A percentile compares a stretch with the other conserved stretches of the same genome.
Evolutionary conservation across 352 stramenopile genomes (phyloP).

Genomic region (Globisporangium rhizosaccharum): DNA sequence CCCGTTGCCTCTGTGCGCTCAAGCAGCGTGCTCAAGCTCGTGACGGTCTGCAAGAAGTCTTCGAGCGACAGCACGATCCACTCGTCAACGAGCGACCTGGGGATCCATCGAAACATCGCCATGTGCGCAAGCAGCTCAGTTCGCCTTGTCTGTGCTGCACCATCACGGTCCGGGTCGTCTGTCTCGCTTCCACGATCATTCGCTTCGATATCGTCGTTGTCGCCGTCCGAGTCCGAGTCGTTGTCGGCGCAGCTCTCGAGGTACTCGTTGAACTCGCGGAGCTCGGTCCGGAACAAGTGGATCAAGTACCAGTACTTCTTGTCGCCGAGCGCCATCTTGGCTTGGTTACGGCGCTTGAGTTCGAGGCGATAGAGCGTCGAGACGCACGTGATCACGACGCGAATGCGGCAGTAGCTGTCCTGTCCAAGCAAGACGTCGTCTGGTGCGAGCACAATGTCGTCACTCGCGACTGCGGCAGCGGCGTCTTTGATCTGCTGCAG

Average conservation of each 20-base stretch:
- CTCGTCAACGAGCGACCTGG: conserved; percentile 36
- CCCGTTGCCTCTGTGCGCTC: conserved; percentile 5
- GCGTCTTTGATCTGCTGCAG: conserved; percentile 15
- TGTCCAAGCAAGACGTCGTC: conserved; percentile 4
- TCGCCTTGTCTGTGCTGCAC: neutral
- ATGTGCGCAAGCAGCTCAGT: conserved; percentile 20
- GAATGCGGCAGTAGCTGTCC: conserved; percentile 21
- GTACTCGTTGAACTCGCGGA: conserved; percentile 41
- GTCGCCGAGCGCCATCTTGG: conserved; percentile 24
- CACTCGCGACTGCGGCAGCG: neutral
- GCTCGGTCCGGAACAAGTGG: conserved; percentile 29
- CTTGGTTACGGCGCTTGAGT: conserved; percentile 29
- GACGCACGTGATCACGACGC: conserved; percentile 30
- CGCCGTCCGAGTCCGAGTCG: conserved; percentile 4
- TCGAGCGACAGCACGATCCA: conserved; percentile 45
- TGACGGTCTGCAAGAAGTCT: conserved; percentile 36
- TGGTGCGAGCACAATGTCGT: conserved; percentile 3
- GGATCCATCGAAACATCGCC: conserved; percentile 35
- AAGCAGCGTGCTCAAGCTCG: conserved; percentile 21
- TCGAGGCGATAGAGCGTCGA: conserved; percentile 51
- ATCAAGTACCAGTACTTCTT: conserved; percentile 51
- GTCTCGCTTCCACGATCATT: neutral
- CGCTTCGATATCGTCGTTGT: neutral
- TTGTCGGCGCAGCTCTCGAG: conserved; percentile 7
- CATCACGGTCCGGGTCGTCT: neutral